Evolutionary conservation across 495 filamentous ascomycete species (phyloP).

Genomic region (Xylaria scruposa): DNA sequence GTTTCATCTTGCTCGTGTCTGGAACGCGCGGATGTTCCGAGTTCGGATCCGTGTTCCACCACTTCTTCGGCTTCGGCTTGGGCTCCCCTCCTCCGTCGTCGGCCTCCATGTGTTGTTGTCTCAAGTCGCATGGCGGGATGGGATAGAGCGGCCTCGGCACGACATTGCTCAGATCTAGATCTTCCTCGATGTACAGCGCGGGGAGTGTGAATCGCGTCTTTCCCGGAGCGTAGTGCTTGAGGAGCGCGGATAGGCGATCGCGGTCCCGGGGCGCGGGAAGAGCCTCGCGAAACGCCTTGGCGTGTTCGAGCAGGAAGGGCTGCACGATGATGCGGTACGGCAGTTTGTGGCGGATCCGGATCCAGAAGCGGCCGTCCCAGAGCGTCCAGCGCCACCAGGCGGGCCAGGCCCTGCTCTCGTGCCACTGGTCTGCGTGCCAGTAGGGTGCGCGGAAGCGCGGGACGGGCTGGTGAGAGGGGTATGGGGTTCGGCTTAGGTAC

Average conservation of each 20-base stretch:
- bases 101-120: no score
- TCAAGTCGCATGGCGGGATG: background rate
- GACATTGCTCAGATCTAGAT: conserved; percentile 32
- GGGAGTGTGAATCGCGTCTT: conserved; percentile 63
- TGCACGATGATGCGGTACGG: conserved; percentile 51
- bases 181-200: conserved; percentile 47
- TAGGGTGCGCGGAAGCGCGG: conserved; percentile 20
- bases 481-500: conserved; percentile 51
- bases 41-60: conserved; percentile 23
- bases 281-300: conserved; percentile 50
- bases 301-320: conserved; percentile 58
- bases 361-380: conserved; percentile 88
- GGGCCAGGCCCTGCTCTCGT: background rate
- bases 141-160: conserved; percentile 16
- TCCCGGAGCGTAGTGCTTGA: conserved; percentile 54
- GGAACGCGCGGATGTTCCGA: conserved; percentile 11
- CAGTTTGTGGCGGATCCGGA: conserved; percentile 60
- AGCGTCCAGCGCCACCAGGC: conserved; percentile 57
- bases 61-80: no score
- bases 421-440: conserved; percentile 14
- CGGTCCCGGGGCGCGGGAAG: conserved; percentile 34
- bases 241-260: conserved; percentile 39
- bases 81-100: background rate
- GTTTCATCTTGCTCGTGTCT: conserved; percentile 33
- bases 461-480: conserved; percentile 37